Conservation (phyloP, 257 asterid species). For the Catharanthus roseus region DNA sequence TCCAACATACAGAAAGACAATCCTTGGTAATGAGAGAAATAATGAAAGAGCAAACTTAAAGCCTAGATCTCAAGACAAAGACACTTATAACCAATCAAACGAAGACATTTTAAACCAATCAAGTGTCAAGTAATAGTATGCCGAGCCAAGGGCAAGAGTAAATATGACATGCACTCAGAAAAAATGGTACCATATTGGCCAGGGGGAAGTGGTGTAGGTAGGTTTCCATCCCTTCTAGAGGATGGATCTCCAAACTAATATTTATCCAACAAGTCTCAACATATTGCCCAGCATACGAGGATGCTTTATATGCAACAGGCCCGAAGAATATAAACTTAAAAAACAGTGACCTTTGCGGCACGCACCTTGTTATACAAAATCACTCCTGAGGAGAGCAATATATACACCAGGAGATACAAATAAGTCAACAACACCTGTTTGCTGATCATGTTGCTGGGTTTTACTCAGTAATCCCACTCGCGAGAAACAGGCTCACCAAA, state of each 20-base stretch:
- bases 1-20: not conserved
- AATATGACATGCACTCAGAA: not conserved
- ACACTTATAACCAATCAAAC: no score
- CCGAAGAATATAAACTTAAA: no score
- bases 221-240: not conserved
- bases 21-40: no score
- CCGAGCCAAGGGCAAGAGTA: not conserved
- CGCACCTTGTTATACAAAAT: slow-evolving; percentile 92
- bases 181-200: not conserved
- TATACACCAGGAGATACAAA: slow-evolving; percentile 67
- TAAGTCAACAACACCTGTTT: slow-evolving; percentile 79
- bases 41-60: not conserved
- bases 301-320: not conserved
- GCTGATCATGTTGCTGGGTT: slow-evolving; percentile 46
- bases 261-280: no score
- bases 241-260: not conserved
- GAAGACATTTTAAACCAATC: no score
- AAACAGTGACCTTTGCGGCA: not conserved
- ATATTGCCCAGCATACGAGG: not conserved
- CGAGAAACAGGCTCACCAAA: slow-evolving; percentile 6
- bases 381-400: slow-evolving; percentile 83
- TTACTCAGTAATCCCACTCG: slow-evolving; percentile 25
- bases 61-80: not conserved
- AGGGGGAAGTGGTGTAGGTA: not conserved
- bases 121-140: no score